Evolutionary conservation across 2,329 filamentous ascomycete genomes (phyloP).

Genomic region (Erysiphe pulchra): DNA sequence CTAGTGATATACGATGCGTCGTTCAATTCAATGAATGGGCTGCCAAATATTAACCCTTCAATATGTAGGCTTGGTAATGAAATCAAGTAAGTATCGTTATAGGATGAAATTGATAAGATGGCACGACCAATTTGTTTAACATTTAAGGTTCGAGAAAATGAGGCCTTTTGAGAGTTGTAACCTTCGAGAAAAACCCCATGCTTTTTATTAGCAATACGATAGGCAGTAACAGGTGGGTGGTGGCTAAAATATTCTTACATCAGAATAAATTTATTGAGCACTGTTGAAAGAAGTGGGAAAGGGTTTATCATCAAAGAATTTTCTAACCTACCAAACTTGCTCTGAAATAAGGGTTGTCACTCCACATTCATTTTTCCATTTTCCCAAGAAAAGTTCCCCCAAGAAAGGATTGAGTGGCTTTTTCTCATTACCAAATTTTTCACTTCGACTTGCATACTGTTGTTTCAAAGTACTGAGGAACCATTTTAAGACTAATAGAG

Average conservation of each 20-base stretch:
- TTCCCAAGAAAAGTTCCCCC: slow-evolving; percentile 78
- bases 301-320: no score
- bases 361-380: slow-evolving; percentile 63
- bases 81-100: slow-evolving; percentile 47
- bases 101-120: slow-evolving; percentile 42
- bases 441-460: slow-evolving; percentile 45
- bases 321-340: slow-evolving; percentile 44
- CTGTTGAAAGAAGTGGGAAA: background rate
- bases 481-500: slow-evolving; percentile 81
- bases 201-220: slow-evolving; percentile 68
- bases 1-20: slow-evolving; percentile 64
- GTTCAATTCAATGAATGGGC: slow-evolving; percentile 80
- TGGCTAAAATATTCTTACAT: slow-evolving; percentile 24
- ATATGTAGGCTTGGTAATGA: slow-evolving; percentile 81
- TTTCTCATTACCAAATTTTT: slow-evolving; percentile 73
- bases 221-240: slow-evolving; percentile 85
- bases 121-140: slow-evolving; percentile 90
- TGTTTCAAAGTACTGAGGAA: slow-evolving; percentile 84
- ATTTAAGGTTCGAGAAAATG: slow-evolving; percentile 78
- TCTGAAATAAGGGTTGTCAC: slow-evolving; percentile 74
- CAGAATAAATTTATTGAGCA: background rate
- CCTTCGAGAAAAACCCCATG: slow-evolving; percentile 59
- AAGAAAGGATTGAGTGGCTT: slow-evolving; percentile 94
- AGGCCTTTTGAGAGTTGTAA: slow-evolving; percentile 91
- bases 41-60: slow-evolving; percentile 66